Base-by-base conservation (phyloP, 441 rosid species). In the Jatropha multifida region DNA sequence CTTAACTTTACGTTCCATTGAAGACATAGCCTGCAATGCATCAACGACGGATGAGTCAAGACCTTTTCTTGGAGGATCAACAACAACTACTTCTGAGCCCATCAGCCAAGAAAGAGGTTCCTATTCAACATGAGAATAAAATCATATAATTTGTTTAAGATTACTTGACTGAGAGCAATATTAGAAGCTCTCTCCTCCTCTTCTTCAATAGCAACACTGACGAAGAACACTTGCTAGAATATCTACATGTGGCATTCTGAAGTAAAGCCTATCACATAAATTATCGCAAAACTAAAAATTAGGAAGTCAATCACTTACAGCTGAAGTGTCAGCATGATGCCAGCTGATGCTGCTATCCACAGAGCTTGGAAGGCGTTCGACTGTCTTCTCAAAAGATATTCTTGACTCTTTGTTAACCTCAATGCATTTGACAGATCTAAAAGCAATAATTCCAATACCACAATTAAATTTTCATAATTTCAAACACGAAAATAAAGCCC, bases 41-140 rank as follows among this genome's bases (percentile, higher is more conserved):
- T 84, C 88, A 68, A 94, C 76, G 73, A 93, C 85, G 79, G 97
- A 89, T 49, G 90, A 72, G 61, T 93, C 98, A 48, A 95, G 81
- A 69, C 99, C 99, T 76, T 93, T 95, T 83, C 98, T 88, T 58
- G 99, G 99, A 82, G 99, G 99, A 86, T 95, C 98, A 61, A 93
- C 94, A 9, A 95, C 83, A 23, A 90, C 85, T 65, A 93, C 93
- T 72, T 95, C 98, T 75, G 98, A 88, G 65, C 99, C 99, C 77
- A 83, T 80, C 60, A 95, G 89, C 98, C 98, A 95, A 75, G 94
- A 92, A 63, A 89, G 81, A 72, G 99, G 97, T 75, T 93, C 91
- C 98, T 95, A 86, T 68, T 76, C 76, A 76, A 79, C 73, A 64
- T 51, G 11, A 48, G 69, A 82, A 79, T 5, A 40, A 65, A 63